Evolutionary conservation across 345 rosid species (phyloP), one percentile per base, ranked within the genome.

Genomic region (Boechera divaricarpa): DNA sequence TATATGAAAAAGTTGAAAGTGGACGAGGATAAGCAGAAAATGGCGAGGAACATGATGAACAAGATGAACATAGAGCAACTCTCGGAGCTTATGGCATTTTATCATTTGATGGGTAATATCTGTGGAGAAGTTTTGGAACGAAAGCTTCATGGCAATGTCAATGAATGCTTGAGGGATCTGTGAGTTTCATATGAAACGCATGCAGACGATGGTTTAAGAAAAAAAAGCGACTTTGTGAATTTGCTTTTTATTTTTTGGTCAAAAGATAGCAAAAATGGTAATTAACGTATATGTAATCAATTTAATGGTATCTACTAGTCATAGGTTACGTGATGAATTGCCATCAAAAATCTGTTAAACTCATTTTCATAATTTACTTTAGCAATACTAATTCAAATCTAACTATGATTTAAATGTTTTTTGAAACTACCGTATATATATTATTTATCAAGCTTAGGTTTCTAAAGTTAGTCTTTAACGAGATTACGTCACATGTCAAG

Each of bases 51-150:
- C 18, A 82, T 87, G 80, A 83, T 93, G 72, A 85, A 86, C 69
- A 91, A 91, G 65, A 90, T 90, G 97, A 82, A 89, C 12, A 82
- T 74, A 15, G 97, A 90, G 33, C 87, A 86, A 62, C 65, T 93
- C 12, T 90, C 94, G 7, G 97, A 93, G 81, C 86, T 87, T 38
- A 62, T 86, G 87, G 88, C 97, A 18, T 90, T 93, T 70, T 91
- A 93, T 81, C 82, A 69, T 48, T 86, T 84, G 90, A 91, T 93
- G 96, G 91, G 87, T 21, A 86, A 86, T 72, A 86, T 91, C 0
- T 93, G 97, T 82, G 86, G 90, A 12, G 92, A 93, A 31, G 90
- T 87, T 18, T 53, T 89, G 76, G 95, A 91, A 39, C 79, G 74
- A 44, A 91, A 86, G 83, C 80, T 87, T 15, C 82, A 81, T 49